Conservation (phyloP, 2,329 filamentous ascomycete genomes). For the Chaetomium sp. region DNA sequence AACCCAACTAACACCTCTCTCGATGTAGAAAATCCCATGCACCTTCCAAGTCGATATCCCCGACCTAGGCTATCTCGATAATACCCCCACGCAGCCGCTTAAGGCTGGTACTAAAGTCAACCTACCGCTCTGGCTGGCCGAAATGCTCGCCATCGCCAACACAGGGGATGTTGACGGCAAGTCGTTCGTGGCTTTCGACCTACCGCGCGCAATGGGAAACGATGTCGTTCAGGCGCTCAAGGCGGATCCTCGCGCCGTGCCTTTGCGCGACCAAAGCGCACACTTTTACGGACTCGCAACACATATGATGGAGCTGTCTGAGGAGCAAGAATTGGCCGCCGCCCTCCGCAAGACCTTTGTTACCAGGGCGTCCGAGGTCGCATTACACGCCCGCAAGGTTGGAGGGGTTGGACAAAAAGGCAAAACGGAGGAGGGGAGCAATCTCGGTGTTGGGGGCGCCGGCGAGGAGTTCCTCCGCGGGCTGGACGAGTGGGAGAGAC, state of each 20-base stretch:
- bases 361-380: conserved; percentile 76
- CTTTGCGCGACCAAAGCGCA: conserved; percentile 77
- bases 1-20: conserved; percentile 22
- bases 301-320: conserved; percentile 85
- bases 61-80: conserved; percentile 85
- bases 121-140: conserved; percentile 90
- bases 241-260: conserved; percentile 83
- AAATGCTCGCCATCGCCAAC: conserved; percentile 80
- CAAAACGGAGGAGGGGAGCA: conserved; percentile 54
- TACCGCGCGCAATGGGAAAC: conserved; percentile 74
- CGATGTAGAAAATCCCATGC: conserved; percentile 84
- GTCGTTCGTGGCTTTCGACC: conserved; percentile 76
- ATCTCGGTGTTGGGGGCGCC: conserved; percentile 60
- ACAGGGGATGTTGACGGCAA: conserved; percentile 44
- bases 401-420: conserved; percentile 65
- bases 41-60: conserved; percentile 90
- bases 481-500: conserved; percentile 86
- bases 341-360: conserved; percentile 80
- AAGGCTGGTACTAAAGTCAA: conserved; percentile 78
- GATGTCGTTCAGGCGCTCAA: conserved; percentile 87
- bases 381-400: conserved; percentile 85
- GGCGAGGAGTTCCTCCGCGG: conserved; percentile 83
- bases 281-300: conserved; percentile 88
- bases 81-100: conserved; percentile 70
- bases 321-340: conserved; percentile 75